These are phyloP conservation scores for Fusarium sp. DNA, from an alignment of 2,329 filamentous ascomycete genomes.

Conservation along the genomic window DNA sequence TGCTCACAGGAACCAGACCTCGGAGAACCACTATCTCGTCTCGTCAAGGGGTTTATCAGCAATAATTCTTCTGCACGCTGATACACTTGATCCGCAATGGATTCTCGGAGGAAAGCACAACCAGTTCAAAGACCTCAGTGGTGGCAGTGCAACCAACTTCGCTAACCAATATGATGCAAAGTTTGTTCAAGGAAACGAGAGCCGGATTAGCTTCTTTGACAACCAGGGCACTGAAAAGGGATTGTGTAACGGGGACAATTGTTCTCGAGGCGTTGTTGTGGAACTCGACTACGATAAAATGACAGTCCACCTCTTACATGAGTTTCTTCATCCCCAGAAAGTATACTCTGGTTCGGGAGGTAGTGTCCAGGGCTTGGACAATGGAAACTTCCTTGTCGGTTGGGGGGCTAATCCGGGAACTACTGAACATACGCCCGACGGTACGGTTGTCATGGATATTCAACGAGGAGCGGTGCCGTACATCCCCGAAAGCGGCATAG, in stretches of 20 bases:
- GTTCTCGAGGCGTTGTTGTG: slow-evolving; percentile 47
- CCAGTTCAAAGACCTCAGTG: slow-evolving; percentile 50
- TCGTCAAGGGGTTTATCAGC: slow-evolving; percentile 47
- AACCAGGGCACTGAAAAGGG: slow-evolving; percentile 51
- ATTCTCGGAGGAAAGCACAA: slow-evolving; percentile 50
- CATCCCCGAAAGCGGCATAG: slow-evolving; percentile 41
- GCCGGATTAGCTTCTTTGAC: slow-evolving; percentile 64
- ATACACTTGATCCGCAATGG: slow-evolving; percentile 48
- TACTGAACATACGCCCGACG: slow-evolving; percentile 54
- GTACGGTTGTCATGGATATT: slow-evolving; percentile 52
- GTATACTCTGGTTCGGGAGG: slow-evolving; percentile 62
- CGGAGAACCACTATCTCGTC: slow-evolving; percentile 50
- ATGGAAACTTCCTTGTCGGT: slow-evolving; percentile 65
- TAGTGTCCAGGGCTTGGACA: slow-evolving; percentile 63
- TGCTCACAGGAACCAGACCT: slow-evolving; percentile 32
- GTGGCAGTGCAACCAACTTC: slow-evolving; percentile 50
- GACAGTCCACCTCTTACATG: slow-evolving; percentile 60
- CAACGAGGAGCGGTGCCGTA: slow-evolving; percentile 56
- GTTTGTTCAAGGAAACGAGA: slow-evolving; percentile 58
- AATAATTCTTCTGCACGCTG: slow-evolving; percentile 46
- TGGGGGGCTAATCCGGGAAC: slow-evolving; percentile 65
- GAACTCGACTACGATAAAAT: slow-evolving; percentile 58
- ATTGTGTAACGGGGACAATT: slow-evolving; percentile 21
- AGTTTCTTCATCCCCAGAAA: slow-evolving; percentile 62
- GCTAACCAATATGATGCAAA: slow-evolving; percentile 62